These are phyloP conservation scores for Cicer chorassanicum DNA, from an alignment of 306 rosid genomes.

Conservation along the genomic window DNA sequence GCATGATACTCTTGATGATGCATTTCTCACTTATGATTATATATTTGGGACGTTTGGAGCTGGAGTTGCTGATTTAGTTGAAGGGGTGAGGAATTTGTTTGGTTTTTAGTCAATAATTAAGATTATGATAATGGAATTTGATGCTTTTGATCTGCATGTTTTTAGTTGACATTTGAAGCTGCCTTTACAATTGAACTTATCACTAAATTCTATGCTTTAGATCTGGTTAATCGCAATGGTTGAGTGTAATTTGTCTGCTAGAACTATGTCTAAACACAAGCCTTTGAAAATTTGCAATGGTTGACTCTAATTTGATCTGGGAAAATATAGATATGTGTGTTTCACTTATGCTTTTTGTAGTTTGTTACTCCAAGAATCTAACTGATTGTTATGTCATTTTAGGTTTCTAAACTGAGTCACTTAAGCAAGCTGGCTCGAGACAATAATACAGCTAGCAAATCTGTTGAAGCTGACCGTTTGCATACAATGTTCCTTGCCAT, in stretches of 20 bases:
- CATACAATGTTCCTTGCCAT: slow-evolving; percentile 98
- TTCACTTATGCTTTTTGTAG: background rate
- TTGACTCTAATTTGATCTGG: no score
- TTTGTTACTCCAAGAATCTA: slow-evolving; percentile 35
- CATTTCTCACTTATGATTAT: slow-evolving; percentile 72
- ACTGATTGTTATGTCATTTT: slow-evolving; percentile 41
- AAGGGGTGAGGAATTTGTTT: slow-evolving; percentile 72
- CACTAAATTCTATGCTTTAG: background rate
- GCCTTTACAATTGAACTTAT: background rate
- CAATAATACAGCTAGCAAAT: slow-evolving; percentile 80
- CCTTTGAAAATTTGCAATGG: background rate
- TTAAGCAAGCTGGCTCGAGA: slow-evolving; percentile 96
- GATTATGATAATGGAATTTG: slow-evolving; percentile 6
- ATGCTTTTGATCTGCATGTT: slow-evolving; percentile 35
- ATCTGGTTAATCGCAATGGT: slow-evolving; percentile 19
- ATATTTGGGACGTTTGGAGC: slow-evolving; percentile 72
- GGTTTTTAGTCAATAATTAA: slow-evolving; percentile 22
- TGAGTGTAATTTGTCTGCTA: slow-evolving; percentile 20
- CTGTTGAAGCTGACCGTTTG: slow-evolving; percentile 87
- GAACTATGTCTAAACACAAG: slow-evolving; percentile 20
- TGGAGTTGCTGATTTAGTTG: slow-evolving; percentile 87
- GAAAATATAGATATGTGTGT: background rate
- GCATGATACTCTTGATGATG: slow-evolving; percentile 93
- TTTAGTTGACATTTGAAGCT: slow-evolving; percentile 20
- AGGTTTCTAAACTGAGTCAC: slow-evolving; percentile 96